Evolutionary conservation across 371 early-diverging fungal species (phyloP).

Genomic region (Fennellomyces sp.): DNA sequence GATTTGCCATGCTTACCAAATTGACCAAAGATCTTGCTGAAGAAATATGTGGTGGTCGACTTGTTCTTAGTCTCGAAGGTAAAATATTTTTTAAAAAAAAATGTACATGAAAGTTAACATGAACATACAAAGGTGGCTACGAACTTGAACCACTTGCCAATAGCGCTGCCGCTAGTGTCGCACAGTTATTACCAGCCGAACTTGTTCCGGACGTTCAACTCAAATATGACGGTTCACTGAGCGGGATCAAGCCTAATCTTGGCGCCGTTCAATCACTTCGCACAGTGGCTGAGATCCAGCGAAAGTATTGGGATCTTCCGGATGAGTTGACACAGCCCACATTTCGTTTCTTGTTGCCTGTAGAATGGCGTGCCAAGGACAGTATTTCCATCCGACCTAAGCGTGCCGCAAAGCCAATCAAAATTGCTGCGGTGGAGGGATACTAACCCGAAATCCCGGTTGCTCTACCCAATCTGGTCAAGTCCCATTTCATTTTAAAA

Average conservation of each 20-base stretch:
- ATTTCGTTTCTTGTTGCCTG: constrained; percentile 55
- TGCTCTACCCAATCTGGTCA: not conserved
- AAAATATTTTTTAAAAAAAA: not conserved
- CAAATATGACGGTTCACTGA: constrained; percentile 39
- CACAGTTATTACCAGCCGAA: constrained; percentile 33
- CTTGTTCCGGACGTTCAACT: constrained; percentile 26
- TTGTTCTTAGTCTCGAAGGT: constrained; percentile 60
- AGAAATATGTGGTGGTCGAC: constrained; percentile 52
- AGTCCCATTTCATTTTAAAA: too few species aligned
- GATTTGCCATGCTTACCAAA: constrained; percentile 60
- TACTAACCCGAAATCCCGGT: not conserved
- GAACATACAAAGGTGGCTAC: constrained; percentile 25
- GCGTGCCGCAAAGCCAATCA: constrained; percentile 40
- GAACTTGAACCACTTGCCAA: constrained; percentile 48
- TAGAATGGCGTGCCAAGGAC: constrained; percentile 60
- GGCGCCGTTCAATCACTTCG: constrained; percentile 54
- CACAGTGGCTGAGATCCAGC: constrained; percentile 44
- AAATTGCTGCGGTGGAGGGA: constrained; percentile 25
- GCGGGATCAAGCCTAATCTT: constrained; percentile 57
- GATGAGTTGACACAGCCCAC: constrained; percentile 38
- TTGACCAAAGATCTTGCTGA: constrained; percentile 58
- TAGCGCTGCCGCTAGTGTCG: constrained; percentile 46
- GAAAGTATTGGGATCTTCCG: constrained; percentile 56
- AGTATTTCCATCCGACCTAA: constrained; percentile 55
- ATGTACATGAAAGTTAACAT: not conserved